These are phyloP conservation scores for Coemansia sp. DNA, from an alignment of 192 early-diverging fungal genomes.

Conservation along the genomic window DNA sequence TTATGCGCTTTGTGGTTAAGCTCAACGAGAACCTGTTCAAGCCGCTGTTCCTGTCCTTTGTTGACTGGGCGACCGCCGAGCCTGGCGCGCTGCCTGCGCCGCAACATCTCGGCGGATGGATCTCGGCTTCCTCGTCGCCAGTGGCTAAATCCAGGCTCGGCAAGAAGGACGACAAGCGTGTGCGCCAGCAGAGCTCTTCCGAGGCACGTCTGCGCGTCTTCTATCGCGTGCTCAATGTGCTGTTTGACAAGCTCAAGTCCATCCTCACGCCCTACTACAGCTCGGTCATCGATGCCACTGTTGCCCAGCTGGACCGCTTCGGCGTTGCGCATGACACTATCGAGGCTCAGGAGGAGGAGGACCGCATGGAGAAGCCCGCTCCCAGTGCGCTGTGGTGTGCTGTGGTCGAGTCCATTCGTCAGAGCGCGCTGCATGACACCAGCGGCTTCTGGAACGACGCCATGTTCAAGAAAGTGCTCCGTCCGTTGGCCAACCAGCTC, in stretches of 20 bases:
- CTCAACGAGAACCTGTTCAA: conserved; percentile 95
- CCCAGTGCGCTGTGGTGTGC: conserved; percentile 71
- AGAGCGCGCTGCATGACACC: conserved; percentile 66
- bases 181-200: conserved; percentile 24
- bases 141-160: conserved; percentile 18
- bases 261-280: conserved; percentile 80
- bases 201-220: conserved; percentile 43
- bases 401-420: conserved; percentile 66
- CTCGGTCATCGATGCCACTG: conserved; percentile 70
- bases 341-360: conserved; percentile 48
- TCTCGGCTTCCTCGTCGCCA: conserved; percentile 37
- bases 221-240: conserved; percentile 39
- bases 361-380: conserved; percentile 34
- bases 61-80: conserved; percentile 52
- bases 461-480: conserved; percentile 72
- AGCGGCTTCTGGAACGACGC: conserved; percentile 67
- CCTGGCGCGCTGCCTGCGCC: conserved; percentile 5
- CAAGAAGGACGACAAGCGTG: conserved; percentile 27
- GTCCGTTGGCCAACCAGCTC: conserved; percentile 76
- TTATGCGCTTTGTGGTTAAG: conserved; percentile 83
- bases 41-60: conserved; percentile 84
- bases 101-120: background rate
- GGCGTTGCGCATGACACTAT: conserved; percentile 23
- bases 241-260: conserved; percentile 54
- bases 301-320: conserved; percentile 59